phyloP scores from a whole-genome alignment of 2,329 filamentous ascomycete species.

The Xylaria hypoxylon region DNA sequence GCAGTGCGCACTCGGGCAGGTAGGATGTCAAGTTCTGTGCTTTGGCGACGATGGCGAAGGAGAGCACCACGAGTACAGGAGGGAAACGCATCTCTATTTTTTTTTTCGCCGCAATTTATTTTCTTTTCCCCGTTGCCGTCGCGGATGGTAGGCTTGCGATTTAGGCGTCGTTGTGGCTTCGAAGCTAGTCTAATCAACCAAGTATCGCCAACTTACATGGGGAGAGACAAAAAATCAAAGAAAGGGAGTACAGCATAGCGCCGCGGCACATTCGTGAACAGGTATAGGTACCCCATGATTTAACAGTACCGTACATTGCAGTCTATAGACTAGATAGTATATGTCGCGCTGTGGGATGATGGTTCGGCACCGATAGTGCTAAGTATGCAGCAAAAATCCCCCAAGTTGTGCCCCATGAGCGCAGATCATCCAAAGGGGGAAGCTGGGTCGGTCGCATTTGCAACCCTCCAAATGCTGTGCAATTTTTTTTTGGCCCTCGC shows the following conservation, averaged over 20 bases:
- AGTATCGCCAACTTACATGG: slow-evolving; percentile 8
- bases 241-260: slow-evolving; percentile 17
- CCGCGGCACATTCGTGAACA: slow-evolving; percentile 18
- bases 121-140: not conserved
- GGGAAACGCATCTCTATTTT: slow-evolving; percentile 21
- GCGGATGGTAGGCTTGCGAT: not conserved
- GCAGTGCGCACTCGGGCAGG: slow-evolving; percentile 41
- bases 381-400: slow-evolving; percentile 12
- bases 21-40: slow-evolving; percentile 42
- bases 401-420: slow-evolving; percentile 14
- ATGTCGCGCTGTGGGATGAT: slow-evolving; percentile 6
- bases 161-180: not conserved
- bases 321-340: not conserved
- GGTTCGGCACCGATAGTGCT: slow-evolving; percentile 30
- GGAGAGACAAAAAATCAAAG: not conserved
- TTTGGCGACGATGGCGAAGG: slow-evolving; percentile 16
- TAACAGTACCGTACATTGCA: slow-evolving; percentile 3
- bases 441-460: slow-evolving; percentile 14
- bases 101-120: not conserved
- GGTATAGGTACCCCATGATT: slow-evolving; percentile 8
- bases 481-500: slow-evolving; percentile 26
- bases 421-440: slow-evolving; percentile 25
- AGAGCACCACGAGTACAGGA: slow-evolving; percentile 10
- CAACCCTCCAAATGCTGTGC: slow-evolving; percentile 20
- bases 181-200: slow-evolving; percentile 6